Base-by-base conservation (phyloP, 108 stramenopile genomes). In the Epipyxis sp. region DNA sequence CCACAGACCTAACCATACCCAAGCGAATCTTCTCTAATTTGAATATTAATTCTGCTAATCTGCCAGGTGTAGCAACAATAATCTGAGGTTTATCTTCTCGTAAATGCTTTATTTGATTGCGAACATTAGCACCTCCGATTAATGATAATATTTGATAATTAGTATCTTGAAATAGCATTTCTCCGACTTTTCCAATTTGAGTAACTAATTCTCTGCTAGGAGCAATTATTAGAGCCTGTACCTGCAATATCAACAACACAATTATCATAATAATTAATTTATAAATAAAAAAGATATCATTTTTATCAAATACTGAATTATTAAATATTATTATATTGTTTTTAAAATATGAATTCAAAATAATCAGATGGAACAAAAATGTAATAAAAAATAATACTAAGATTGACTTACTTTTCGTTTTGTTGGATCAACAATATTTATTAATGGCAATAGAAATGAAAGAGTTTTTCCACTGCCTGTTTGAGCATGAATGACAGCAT, bases 201-300 rank as follows among this genome's bases (percentile, higher is more conserved):
- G 93, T 84, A 16, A 94, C 96, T 44, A 97, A 85, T 82, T 95
- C 96, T 58, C 93, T 77, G 37, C 90, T 92, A 16, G 96, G 94
- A 32, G 94, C 93, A 1, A 97, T 91, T 81, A 97, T 91, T 57
- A 95, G 79, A 20, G 90, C 92, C 83, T 93, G 84, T 30, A 85
- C 84, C n/a, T n/a, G n/a, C n/a, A n/a, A n/a, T n/a, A n/a, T n/a
- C n/a, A n/a, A n/a, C n/a, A n/a, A n/a, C n/a, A n/a, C n/a, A n/a
- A n/a, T n/a, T n/a, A n/a, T n/a, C n/a, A n/a, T n/a, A n/a, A n/a
- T n/a, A n/a, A n/a, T n/a, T n/a, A n/a, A n/a, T n/a, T n/a, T n/a
- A n/a, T n/a, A n/a, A n/a, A n/a, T n/a, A n/a, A n/a, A n/a, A n/a
- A n/a, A n/a, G n/a, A n/a, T n/a, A n/a, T n/a, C n/a, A n/a, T n/a